Evolutionary conservation across 805 yeast genomes (phyloP), one percentile per base, ranked within the genome.

Genomic region (Cyberlindnera japonica): DNA sequence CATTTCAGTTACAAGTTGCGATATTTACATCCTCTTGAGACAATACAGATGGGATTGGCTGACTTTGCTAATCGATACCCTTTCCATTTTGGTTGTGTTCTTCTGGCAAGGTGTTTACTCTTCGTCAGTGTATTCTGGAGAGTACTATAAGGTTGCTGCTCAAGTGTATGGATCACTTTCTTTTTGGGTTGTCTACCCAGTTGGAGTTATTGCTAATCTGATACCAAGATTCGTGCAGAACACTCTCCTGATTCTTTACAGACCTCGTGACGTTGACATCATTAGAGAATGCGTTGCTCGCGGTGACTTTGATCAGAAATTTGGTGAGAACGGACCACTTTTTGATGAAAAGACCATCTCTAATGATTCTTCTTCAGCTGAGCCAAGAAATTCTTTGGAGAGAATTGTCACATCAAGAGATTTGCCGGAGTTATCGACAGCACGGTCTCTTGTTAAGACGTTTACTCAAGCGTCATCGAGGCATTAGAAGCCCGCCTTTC

Each of bases 1-100:
- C 25, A 80, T 83, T 49, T 71, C 89, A 3, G 82, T 78, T 36
- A 66, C 79, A 15, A 61, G 89, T 3, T 80, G 86, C 63, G 81
- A 84, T 53, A 44, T 74, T 3, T 83, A 82, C 57, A 72, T 83
- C 33, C 55, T 82, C 45, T 56, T 81, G 48, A 85, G 81, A 53
- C 90, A 81, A 58, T 75, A 74, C 54, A 71, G 90, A 58, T 84
- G 95, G 95, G 95, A 84, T 62, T 83, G 87, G 86, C 64, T 81
- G 35, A 73, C 86, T 2, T 54, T 70, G 14, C 56, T 81, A 43
- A 71, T 81, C 44, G 74, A 75, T 38, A 62, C 68, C 2, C 50
- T 84, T 18, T 82, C 90, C 2, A 71, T 79, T 33, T 49, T 83
- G 26, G 55, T 81, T 15, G 68, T 83, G 28, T 81, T 75, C 58